Percentiles rank a stretch among this genome's conserved stretches.
These are phyloP conservation scores for Yamadazyma atlantica DNA, from an alignment of 1,139 yeast genomes.

Conservation along the genomic window DNA sequence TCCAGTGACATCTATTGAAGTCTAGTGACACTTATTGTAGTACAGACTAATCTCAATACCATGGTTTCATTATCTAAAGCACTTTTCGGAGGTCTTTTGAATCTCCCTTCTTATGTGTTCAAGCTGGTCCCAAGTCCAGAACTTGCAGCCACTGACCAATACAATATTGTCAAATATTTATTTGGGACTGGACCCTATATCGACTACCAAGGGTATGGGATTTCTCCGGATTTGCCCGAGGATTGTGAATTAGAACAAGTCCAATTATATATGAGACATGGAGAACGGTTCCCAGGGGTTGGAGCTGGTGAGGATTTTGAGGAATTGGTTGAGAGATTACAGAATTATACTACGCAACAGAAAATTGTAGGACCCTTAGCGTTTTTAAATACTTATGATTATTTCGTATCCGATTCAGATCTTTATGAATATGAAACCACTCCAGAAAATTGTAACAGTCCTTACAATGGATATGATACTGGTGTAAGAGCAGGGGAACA, in stretches of 20 bases:
- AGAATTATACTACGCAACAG: slow-evolving; percentile 14
- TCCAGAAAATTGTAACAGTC: slow-evolving; percentile 22
- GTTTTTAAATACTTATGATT: slow-evolving; percentile 27
- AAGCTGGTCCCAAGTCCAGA: slow-evolving; percentile 27
- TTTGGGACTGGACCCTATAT: slow-evolving; percentile 40
- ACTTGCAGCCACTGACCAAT: slow-evolving; percentile 29
- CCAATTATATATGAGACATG: slow-evolving; percentile 36
- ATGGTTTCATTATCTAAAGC: slow-evolving; percentile 15
- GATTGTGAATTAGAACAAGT: slow-evolving; percentile 36
- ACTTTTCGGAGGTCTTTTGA: slow-evolving; percentile 14
- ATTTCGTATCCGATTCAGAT: slow-evolving; percentile 22
- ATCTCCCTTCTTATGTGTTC: slow-evolving; percentile 13
- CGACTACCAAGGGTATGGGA: slow-evolving; percentile 36
- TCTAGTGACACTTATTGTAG: too few species aligned
- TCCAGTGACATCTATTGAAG: too few species aligned
- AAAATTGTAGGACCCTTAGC: slow-evolving; percentile 23
- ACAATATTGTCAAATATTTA: slow-evolving; percentile 30
- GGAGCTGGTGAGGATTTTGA: slow-evolving; percentile 23
- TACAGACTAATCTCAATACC: too few species aligned
- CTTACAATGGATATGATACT: slow-evolving; percentile 25
- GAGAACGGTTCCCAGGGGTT: slow-evolving; percentile 37
- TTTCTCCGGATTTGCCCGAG: slow-evolving; percentile 31
- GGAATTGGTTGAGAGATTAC: slow-evolving; percentile 21
- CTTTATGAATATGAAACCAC: slow-evolving; percentile 32
- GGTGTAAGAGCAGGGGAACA: slow-evolving; percentile 31